Percentiles rank a stretch among this genome's conserved stretches.
These are phyloP conservation scores for Sarocladium strictum DNA, from an alignment of 2,329 filamentous ascomycete species.

Conservation along the genomic window DNA sequence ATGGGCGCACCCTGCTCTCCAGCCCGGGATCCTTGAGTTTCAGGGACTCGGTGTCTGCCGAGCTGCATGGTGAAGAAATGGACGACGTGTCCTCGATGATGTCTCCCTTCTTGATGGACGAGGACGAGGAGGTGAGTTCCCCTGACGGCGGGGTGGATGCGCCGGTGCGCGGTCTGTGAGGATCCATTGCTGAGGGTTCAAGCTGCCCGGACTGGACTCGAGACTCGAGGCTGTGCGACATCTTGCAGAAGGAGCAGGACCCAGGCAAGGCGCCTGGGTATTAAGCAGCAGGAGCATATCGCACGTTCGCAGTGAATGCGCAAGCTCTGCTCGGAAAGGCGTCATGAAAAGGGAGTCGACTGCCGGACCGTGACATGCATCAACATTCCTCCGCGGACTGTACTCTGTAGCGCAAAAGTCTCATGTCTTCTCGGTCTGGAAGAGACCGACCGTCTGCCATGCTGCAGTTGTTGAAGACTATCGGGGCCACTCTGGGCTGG, in stretches of 20 bases:
- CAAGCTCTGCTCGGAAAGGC: not conserved
- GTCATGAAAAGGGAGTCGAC: conserved; percentile 2
- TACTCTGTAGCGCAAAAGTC: not conserved
- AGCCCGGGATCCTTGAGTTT: conserved; percentile 34
- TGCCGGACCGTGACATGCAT: conserved; percentile 1
- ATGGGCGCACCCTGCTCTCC: conserved; percentile 34
- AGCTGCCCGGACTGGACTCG: not conserved
- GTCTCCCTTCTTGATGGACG: too few relatives aligned
- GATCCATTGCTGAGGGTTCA: not conserved
- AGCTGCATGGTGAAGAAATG: not conserved
- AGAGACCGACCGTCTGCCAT: too few relatives aligned
- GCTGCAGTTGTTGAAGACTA: not conserved
- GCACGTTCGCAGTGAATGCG: not conserved
- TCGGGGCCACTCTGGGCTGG: too few relatives aligned
- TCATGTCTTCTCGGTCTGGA: too few relatives aligned
- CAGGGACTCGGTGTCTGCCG: not conserved
- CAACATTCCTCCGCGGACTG: not conserved
- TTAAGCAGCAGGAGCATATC: not conserved
- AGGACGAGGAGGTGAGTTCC: too few relatives aligned
- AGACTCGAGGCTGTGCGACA: not conserved
- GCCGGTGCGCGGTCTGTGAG: not conserved
- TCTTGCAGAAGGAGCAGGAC: not conserved
- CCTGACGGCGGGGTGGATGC: not conserved
- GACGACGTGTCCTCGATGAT: not conserved
- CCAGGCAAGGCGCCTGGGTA: not conserved